Percentiles rank a stretch among this genome's conserved stretches.
Conservation (phyloP, 441 rosid species). For the Arabidopsis hybrid region DNA sequence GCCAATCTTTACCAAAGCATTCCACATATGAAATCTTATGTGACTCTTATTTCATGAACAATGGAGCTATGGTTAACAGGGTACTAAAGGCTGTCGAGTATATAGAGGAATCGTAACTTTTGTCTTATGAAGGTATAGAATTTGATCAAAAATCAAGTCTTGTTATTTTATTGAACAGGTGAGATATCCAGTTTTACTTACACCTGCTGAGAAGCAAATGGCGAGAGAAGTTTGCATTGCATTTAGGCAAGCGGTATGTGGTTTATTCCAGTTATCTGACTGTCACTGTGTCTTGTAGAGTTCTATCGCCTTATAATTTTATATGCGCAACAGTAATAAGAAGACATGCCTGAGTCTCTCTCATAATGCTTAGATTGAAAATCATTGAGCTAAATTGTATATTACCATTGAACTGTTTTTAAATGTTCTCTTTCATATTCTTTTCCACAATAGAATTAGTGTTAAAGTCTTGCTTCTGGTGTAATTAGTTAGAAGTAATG, state of each 20-base stretch:
- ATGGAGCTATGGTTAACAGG: slow-evolving; percentile 17
- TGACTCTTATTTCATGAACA: slow-evolving; percentile 17
- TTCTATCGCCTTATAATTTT: slow-evolving; percentile 1
- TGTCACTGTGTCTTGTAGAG: slow-evolving; percentile 19
- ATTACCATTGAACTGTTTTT: slow-evolving; percentile 10
- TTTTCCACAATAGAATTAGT: neutral
- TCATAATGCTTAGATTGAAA: neutral
- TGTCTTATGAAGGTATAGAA: slow-evolving; percentile 22
- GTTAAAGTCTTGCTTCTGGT: neutral
- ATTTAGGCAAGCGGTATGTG: slow-evolving; percentile 93
- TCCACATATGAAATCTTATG: neutral
- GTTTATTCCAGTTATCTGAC: slow-evolving; percentile 28
- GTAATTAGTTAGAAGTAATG: neutral
- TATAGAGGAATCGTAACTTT: slow-evolving; percentile 19
- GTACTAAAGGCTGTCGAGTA: slow-evolving; percentile 10
- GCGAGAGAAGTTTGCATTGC: slow-evolving; percentile 98
- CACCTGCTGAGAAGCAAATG: slow-evolving; percentile 99
- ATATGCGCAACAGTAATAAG: slow-evolving; percentile 2
- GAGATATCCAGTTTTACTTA: slow-evolving; percentile 97
- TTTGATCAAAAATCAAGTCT: slow-evolving; percentile 4
- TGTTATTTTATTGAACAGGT: slow-evolving; percentile 62
- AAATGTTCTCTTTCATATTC: slow-evolving; percentile 11
- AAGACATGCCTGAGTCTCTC: slow-evolving; percentile 13
- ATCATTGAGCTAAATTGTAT: neutral
- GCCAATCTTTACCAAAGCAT: neutral